Evolutionary conservation across 805 yeast genomes (phyloP), one percentile per base, ranked within the genome.

Genomic region (Ogataea corticis): DNA sequence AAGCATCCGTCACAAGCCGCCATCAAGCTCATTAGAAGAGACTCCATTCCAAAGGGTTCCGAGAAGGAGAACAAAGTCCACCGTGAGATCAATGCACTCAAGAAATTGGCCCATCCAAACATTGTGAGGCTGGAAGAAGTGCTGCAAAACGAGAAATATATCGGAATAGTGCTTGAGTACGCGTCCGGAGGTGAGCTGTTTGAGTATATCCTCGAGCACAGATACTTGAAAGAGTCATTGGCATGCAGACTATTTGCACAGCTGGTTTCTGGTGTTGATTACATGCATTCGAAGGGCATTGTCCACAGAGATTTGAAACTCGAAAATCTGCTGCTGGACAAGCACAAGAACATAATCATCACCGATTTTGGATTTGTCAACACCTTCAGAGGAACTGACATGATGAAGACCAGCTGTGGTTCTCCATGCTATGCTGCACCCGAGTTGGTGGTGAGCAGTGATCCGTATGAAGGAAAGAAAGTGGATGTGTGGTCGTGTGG

Each of bases 401-500:
- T 88, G 36, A 94, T 92, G 98, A 83, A 83, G 62, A 92, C 98
- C 1, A 81, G 91, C 30, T 92, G 99, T 66, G 99, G 99, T 1
- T 88, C 96, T 2, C 99, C 99, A 1, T 92, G 99, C 65, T 92
- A 92, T 66, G 99, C 99, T 0, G 99, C 99, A 1, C 99, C 99
- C 0, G 99, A 94, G 63, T 70, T 94, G 46, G 99, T 94, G 3
- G 84, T 90, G 25, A 85, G 92, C 11, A 87, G 83, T 51, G 78
- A 82, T 43, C 90, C 96, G 13, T 94, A 94, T 63, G 89, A 87
- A 55, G 97, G 96, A 17, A 79, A 89, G 50, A 90, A 89, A 66
- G 97, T 89, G 27, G 99, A 94, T 67, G 85, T 91, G 34, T 94
- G 99, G 99, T 88, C 97, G 0, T 82, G 96, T 58, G 99, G 99